phyloP scores from a whole-genome alignment of 2,329 filamentous ascomycete species.

The Monosporascus sp. region DNA sequence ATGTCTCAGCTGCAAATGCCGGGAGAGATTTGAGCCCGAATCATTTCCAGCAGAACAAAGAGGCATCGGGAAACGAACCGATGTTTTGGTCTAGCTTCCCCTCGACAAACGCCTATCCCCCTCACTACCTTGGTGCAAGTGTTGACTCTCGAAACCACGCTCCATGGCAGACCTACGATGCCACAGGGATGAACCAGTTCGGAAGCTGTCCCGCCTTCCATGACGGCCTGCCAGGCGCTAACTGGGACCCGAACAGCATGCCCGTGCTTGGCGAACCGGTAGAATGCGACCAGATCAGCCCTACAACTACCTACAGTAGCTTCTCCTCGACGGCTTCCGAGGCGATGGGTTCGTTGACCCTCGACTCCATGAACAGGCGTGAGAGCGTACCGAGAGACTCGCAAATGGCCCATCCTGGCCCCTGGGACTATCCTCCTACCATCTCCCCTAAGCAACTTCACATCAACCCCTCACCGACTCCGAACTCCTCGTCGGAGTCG shows the following conservation, averaged over 20 bases:
- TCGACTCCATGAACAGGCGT: constrained; percentile 5
- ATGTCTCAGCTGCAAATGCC: constrained; percentile 25
- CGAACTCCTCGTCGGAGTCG: constrained; percentile 22
- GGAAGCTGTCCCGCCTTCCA: constrained; percentile 9
- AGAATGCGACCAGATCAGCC: constrained; percentile 13
- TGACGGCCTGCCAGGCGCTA: constrained; percentile 11
- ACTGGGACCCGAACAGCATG: constrained; percentile 7
- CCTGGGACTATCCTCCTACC: constrained; percentile 15
- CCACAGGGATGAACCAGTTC: constrained; percentile 6
- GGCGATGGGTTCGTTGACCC: constrained; percentile 21
- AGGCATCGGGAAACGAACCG: constrained; percentile 20
- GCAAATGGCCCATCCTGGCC: neutral
- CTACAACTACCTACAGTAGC: constrained; percentile 13
- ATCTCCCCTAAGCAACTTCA: constrained; percentile 25
- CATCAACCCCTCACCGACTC: constrained; percentile 25
- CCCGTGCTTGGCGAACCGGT: constrained; percentile 19
- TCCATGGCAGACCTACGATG: constrained; percentile 15
- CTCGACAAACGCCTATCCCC: constrained; percentile 19
- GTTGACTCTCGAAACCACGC: constrained; percentile 8
- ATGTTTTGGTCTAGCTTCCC: constrained; percentile 18
- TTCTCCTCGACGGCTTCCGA: constrained; percentile 23
- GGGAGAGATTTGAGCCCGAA: constrained; percentile 23
- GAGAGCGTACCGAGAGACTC: neutral
- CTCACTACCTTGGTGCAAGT: neutral
- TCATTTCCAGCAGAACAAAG: constrained; percentile 25